phyloP scores from a whole-genome alignment of 2,329 filamentous ascomycete species.

The Cercospora nicotianae region DNA sequence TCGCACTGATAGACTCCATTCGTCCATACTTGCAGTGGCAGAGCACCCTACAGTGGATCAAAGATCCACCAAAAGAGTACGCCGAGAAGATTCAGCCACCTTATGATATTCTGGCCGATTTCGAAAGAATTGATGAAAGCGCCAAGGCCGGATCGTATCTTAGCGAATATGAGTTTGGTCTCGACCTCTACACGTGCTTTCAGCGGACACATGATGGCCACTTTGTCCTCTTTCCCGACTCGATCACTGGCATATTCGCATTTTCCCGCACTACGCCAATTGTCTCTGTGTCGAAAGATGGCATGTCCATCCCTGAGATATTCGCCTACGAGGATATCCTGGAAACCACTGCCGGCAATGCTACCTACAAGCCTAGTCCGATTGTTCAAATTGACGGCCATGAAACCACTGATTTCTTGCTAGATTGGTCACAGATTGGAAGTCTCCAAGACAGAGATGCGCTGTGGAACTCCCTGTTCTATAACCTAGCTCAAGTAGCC shows the following conservation, averaged over 20 bases:
- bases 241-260: slow-evolving; percentile 53
- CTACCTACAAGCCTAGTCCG: slow-evolving; percentile 49
- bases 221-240: slow-evolving; percentile 57
- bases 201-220: slow-evolving; percentile 65
- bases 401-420: slow-evolving; percentile 52
- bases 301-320: slow-evolving; percentile 58
- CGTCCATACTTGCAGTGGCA: slow-evolving; percentile 51
- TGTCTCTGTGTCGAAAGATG: slow-evolving; percentile 62
- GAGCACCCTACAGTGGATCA: slow-evolving; percentile 47
- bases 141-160: slow-evolving; percentile 40
- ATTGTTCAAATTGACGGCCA: slow-evolving; percentile 59
- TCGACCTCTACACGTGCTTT: slow-evolving; percentile 55
- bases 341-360: slow-evolving; percentile 43
- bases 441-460: slow-evolving; percentile 59
- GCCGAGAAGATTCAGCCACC: slow-evolving; percentile 47
- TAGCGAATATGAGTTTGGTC: slow-evolving; percentile 49
- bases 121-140: slow-evolving; percentile 43
- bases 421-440: slow-evolving; percentile 50
- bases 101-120: slow-evolving; percentile 45
- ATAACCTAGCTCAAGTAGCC: slow-evolving; percentile 47
- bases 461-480: slow-evolving; percentile 55
- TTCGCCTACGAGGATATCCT: slow-evolving; percentile 55
- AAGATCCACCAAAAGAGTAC: slow-evolving; percentile 49
- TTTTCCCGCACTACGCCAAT: slow-evolving; percentile 53
- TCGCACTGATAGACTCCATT: slow-evolving; percentile 46